A percentile compares a stretch with the other conserved stretches of the same genome.
phyloP scores from a whole-genome alignment of 2,329 filamentous ascomycete species.

The Exophiala viscosa region DNA sequence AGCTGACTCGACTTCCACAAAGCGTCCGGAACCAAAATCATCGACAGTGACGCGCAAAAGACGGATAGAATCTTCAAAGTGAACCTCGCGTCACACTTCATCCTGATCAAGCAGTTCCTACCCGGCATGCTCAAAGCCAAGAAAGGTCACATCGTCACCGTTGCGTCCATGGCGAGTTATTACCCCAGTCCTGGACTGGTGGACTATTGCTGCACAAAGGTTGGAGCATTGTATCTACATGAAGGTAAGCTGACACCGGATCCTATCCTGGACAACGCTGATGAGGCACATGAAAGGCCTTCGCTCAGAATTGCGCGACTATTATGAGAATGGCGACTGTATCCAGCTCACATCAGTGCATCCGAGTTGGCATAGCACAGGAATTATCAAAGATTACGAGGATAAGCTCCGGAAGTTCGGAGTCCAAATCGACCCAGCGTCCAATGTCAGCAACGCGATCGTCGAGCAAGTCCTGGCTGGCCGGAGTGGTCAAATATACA shows the following conservation, averaged over 20 bases:
- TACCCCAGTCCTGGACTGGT: conserved; percentile 60
- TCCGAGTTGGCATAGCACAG: conserved; percentile 26
- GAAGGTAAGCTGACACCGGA: conserved; percentile 46
- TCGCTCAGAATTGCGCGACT: conserved; percentile 56
- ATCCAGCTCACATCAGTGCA: conserved; percentile 26
- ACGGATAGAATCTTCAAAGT: conserved; percentile 67
- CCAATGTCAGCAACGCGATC: conserved; percentile 51
- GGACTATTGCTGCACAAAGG: conserved; percentile 66
- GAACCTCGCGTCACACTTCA: conserved; percentile 66
- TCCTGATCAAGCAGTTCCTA: conserved; percentile 63
- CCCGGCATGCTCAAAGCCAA: conserved; percentile 60
- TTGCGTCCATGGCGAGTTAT: conserved; percentile 63
- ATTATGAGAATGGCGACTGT: conserved; percentile 35
- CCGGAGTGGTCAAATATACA: conserved; percentile 24
- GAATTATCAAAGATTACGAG: conserved; percentile 46
- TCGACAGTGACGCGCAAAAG: conserved; percentile 55
- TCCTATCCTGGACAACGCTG: neutral
- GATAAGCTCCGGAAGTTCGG: conserved; percentile 55
- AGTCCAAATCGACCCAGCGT: conserved; percentile 23
- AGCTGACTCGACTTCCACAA: neutral
- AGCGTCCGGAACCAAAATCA: conserved; percentile 53
- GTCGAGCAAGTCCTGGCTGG: conserved; percentile 42
- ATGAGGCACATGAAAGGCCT: conserved; percentile 33
- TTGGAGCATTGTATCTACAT: conserved; percentile 64
- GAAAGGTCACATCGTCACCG: conserved; percentile 70